These are phyloP conservation scores for Rhodotorula taiwanensis DNA, from an alignment of 768 basidiomycete species.

Conservation along the genomic window DNA sequence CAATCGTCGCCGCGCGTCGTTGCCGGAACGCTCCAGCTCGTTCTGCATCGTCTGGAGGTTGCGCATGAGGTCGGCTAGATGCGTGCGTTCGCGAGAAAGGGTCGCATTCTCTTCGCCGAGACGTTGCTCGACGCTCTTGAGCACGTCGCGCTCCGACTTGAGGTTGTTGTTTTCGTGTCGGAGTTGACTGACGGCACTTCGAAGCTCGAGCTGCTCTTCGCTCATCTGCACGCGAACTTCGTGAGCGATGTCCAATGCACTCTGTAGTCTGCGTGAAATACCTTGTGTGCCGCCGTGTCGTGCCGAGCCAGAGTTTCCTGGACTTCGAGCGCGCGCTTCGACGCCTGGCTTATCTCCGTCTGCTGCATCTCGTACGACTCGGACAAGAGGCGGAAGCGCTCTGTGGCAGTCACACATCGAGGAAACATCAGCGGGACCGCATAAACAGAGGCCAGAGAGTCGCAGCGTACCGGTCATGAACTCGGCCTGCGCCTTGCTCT, in stretches of 20 bases:
- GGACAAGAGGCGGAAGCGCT: conserved; percentile 48
- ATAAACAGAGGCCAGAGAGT: conserved; percentile 1
- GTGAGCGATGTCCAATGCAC: too few species aligned
- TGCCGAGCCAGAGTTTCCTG: conserved; percentile 66
- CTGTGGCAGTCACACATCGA: conserved; percentile 24
- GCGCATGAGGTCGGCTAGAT: conserved; percentile 75
- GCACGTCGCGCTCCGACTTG: conserved; percentile 85
- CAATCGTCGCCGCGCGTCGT: conserved; percentile 71
- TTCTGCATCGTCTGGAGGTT: conserved; percentile 86
- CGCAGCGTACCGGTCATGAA: conserved; percentile 60
- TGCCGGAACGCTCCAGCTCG: conserved; percentile 73
- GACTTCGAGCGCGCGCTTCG: conserved; percentile 63
- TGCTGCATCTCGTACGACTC: conserved; percentile 60
- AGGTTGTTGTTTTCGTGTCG: conserved; percentile 81
- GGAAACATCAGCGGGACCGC: too few species aligned
- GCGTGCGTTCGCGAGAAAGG: conserved; percentile 70
- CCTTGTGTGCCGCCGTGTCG: conserved; percentile 66
- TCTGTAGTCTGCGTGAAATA: too few species aligned
- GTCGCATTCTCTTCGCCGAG: conserved; percentile 78
- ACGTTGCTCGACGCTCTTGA: conserved; percentile 77
- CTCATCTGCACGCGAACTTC: too few species aligned
- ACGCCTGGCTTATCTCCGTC: conserved; percentile 60
- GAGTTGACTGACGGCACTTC: conserved; percentile 44
- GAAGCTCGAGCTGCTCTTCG: conserved; percentile 37
- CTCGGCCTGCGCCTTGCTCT: conserved; percentile 74